Conservation (phyloP, 1,284 basidiomycete species). For the Puccinia horiana region DNA sequence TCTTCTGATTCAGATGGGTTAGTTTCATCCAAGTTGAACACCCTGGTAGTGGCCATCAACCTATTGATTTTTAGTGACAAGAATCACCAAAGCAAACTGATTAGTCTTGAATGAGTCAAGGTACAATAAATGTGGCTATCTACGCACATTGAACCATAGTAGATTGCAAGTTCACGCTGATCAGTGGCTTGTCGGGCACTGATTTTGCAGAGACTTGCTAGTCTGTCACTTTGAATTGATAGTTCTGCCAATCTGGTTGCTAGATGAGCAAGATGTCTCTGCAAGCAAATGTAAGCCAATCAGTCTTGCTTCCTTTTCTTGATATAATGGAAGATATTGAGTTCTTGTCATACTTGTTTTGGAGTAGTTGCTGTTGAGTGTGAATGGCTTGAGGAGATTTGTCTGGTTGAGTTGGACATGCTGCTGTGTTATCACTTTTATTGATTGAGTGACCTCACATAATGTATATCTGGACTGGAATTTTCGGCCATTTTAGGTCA, state of each 20-base stretch:
- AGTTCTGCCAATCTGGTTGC: slow-evolving; percentile 15
- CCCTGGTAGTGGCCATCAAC: slow-evolving; percentile 28
- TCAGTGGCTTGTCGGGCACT: neutral
- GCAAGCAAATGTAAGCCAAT: neutral
- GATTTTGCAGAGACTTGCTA: slow-evolving; percentile 24
- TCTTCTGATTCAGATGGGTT: slow-evolving; percentile 1
- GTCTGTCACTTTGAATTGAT: slow-evolving; percentile 4
- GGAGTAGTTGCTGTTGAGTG: neutral
- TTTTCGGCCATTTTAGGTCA: too few species aligned
- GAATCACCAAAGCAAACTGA: neutral
- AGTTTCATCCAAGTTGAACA: slow-evolving; percentile 19
- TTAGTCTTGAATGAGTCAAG: neutral
- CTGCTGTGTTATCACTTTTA: too few species aligned
- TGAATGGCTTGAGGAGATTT: slow-evolving; percentile 2
- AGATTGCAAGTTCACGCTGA: slow-evolving; percentile 14
- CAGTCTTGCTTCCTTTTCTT: neutral
- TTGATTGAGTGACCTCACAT: too few species aligned
- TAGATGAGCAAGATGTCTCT: slow-evolving; percentile 21
- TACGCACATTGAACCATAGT: slow-evolving; percentile 17
- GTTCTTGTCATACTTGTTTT: neutral
- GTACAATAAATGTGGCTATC: neutral
- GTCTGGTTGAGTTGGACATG: neutral
- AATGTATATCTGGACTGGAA: too few species aligned
- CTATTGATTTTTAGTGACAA: neutral
- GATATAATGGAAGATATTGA: neutral